Conservation (phyloP, 495 filamentous ascomycete genomes). For the Entonaema liquescens region DNA sequence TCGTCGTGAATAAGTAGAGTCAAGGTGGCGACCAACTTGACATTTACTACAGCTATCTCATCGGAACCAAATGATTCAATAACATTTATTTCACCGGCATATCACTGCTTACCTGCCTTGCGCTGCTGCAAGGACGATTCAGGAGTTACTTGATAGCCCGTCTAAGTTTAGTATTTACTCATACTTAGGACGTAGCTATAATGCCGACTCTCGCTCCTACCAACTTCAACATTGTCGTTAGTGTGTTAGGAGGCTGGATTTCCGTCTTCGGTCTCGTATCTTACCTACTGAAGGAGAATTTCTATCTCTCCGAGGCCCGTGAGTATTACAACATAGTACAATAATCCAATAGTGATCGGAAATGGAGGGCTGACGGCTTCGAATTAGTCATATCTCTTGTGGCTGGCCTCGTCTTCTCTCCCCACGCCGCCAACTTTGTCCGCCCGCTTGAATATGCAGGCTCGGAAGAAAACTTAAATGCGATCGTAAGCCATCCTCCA, state of each 20-base stretch:
- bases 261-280: constrained; percentile 88
- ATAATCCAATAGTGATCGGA: neutral
- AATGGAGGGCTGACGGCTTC: constrained; percentile 12
- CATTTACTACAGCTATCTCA: constrained; percentile 4
- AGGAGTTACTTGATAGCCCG: constrained; percentile 46
- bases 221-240: constrained; percentile 91
- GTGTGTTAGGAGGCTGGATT: constrained; percentile 86
- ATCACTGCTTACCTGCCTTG: constrained; percentile 43
- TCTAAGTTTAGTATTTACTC: constrained; percentile 1
- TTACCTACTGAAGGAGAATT: constrained; percentile 87
- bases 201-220: constrained; percentile 83
- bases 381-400: constrained; percentile 79
- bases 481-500: constrained; percentile 35
- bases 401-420: constrained; percentile 80
- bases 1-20: constrained; percentile 11
- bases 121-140: constrained; percentile 48
- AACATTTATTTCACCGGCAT: constrained; percentile 49
- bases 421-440: constrained; percentile 79
- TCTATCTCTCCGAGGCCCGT: constrained; percentile 92
- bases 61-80: constrained; percentile 57
- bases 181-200: neutral
- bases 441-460: constrained; percentile 80
- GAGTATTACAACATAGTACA: constrained; percentile 47
- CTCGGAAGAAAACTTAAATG: constrained; percentile 53
- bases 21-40: constrained; percentile 38